These are phyloP conservation scores for Emmonsiellopsis sp. DNA, from an alignment of 2,329 filamentous ascomycete species.

Conservation along the genomic window DNA sequence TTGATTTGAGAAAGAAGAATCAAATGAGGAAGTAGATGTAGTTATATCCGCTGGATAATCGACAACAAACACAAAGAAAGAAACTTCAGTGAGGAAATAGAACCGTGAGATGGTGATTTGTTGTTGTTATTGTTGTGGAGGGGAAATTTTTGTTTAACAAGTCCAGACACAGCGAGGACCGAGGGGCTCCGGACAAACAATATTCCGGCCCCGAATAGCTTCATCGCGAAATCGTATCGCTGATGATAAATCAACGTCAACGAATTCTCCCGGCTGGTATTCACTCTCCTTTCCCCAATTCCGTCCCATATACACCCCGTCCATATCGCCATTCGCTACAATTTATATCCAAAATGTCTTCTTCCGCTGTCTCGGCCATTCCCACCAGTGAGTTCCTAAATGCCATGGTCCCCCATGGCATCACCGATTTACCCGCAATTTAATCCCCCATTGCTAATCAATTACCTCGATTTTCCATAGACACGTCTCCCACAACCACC, in stretches of 20 bases:
- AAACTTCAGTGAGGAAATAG: no score
- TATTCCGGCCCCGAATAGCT: no score
- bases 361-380: neutral
- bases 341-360: constrained; percentile 3
- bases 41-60: neutral
- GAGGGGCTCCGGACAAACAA: no score
- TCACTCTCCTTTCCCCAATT: neutral
- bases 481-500: constrained; percentile 1
- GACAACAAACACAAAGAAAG: no score
- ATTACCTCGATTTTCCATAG: constrained; percentile 18
- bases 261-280: neutral
- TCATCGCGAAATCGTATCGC: no score
- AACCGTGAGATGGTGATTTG: no score
- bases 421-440: neutral
- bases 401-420: no score
- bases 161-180: no score
- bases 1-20: constrained; percentile 1
- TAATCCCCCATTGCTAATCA: constrained; percentile 8
- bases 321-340: neutral
- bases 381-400: neutral
- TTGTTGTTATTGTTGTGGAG: no score
- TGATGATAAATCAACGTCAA: no score
- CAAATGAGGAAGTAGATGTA: constrained; percentile 9
- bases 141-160: no score
- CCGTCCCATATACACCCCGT: neutral